phyloP scores from a whole-genome alignment of 169 alveolate species.

The Pseudocohnilembus persalinus region DNA sequence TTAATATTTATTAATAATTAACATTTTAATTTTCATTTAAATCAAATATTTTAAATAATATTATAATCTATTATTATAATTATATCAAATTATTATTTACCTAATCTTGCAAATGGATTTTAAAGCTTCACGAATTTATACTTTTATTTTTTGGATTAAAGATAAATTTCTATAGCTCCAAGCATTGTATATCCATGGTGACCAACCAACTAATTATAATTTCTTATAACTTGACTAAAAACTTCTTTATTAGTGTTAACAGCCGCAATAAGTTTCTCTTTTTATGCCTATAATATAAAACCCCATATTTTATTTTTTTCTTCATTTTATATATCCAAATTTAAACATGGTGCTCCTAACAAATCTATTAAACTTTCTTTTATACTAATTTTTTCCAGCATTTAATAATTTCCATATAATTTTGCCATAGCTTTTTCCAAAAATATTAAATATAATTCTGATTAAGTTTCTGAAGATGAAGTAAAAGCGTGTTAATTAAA shows the following conservation, averaged over 20 bases:
- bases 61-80: too few relatives aligned
- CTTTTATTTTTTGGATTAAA: neutral
- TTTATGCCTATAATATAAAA: neutral
- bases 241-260: neutral
- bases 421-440: neutral
- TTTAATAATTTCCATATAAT: too few relatives aligned
- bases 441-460: neutral
- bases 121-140: neutral
- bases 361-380: neutral
- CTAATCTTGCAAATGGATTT: neutral
- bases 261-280: neutral
- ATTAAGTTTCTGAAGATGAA: neutral
- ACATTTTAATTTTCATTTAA: too few relatives aligned
- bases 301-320: neutral
- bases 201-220: neutral
- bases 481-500: neutral
- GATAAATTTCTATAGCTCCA: neutral
- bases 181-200: neutral
- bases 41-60: too few relatives aligned
- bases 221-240: neutral
- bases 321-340: neutral
- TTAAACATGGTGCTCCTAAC: neutral
- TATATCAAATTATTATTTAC: neutral
- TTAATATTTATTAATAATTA: too few relatives aligned
- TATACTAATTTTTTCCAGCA: neutral